Evolutionary conservation across 805 yeast genomes (phyloP).

Genomic region (Metschnikowia cerradonensis): DNA sequence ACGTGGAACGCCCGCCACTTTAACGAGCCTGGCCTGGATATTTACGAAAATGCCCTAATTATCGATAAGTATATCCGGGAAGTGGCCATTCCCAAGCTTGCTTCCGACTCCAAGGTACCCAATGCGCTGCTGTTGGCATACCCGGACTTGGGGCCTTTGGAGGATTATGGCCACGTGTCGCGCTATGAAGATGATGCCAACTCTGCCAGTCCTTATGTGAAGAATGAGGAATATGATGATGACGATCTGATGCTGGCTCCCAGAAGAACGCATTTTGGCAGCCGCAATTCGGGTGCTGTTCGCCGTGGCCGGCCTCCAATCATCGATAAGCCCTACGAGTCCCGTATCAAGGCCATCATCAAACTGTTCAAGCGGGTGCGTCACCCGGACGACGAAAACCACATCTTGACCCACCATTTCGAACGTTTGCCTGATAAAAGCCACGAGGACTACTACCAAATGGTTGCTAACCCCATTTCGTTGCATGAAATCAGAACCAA

Average conservation of each 20-base stretch:
- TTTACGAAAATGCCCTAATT: constrained; percentile 64
- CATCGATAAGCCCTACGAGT: constrained; percentile 87
- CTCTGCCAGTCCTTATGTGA: constrained; percentile 11
- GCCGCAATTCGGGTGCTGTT: constrained; percentile 40
- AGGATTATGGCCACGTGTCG: constrained; percentile 11
- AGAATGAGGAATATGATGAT: constrained; percentile 16
- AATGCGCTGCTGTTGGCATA: constrained; percentile 39
- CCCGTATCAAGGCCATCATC: constrained; percentile 82
- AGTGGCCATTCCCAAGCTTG: constrained; percentile 46
- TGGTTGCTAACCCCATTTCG: constrained; percentile 57
- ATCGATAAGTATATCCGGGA: constrained; percentile 50
- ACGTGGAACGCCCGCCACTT: constrained; percentile 87
- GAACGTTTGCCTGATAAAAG: constrained; percentile 77
- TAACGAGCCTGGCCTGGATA: constrained; percentile 65
- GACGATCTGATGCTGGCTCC: constrained; percentile 13
- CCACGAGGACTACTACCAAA: constrained; percentile 51
- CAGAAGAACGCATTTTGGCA: constrained; percentile 3
- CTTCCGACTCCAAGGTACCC: constrained; percentile 35
- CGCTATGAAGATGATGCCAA: constrained; percentile 12
- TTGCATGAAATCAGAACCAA: constrained; percentile 73
- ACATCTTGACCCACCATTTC: constrained; percentile 57
- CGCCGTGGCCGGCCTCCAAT: constrained; percentile 90
- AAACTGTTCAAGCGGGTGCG: constrained; percentile 74
- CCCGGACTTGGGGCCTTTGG: constrained; percentile 66
- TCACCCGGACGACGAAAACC: constrained; percentile 44